Conservation (phyloP, 345 rosid genomes). For the Eucalyptus regnans region DNA sequence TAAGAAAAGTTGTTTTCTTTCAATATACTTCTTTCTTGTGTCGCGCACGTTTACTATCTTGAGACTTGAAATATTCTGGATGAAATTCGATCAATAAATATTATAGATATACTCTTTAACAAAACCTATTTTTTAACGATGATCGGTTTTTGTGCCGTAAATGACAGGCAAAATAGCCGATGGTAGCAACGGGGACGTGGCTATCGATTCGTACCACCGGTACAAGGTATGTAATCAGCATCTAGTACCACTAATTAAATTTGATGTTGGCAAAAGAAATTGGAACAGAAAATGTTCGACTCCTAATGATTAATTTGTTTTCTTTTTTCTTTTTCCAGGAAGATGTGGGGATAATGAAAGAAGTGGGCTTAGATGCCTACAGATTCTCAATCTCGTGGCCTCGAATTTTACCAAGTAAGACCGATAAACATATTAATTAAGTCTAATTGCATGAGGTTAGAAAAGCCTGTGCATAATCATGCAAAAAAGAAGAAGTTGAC, state of each 20-base stretch:
- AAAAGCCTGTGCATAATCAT: background rate
- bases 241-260: background rate
- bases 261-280: background rate
- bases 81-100: background rate
- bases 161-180: conserved; percentile 27
- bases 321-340: background rate
- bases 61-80: background rate
- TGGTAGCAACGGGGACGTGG: conserved; percentile 35
- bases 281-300: background rate
- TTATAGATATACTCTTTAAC: background rate
- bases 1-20: background rate
- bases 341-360: conserved; percentile 16
- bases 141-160: background rate
- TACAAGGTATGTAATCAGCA: conserved; percentile 22
- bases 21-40: background rate
- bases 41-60: background rate
- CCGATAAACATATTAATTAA: background rate
- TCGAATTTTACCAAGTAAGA: conserved; percentile 21
- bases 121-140: background rate
- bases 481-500: background rate
- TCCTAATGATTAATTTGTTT: background rate
- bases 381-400: conserved; percentile 36
- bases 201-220: conserved; percentile 32
- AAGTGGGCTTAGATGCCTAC: conserved; percentile 24
- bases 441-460: background rate